Conservation (phyloP, 2,329 filamentous ascomycete genomes). For the Ophiostoma sp. region DNA sequence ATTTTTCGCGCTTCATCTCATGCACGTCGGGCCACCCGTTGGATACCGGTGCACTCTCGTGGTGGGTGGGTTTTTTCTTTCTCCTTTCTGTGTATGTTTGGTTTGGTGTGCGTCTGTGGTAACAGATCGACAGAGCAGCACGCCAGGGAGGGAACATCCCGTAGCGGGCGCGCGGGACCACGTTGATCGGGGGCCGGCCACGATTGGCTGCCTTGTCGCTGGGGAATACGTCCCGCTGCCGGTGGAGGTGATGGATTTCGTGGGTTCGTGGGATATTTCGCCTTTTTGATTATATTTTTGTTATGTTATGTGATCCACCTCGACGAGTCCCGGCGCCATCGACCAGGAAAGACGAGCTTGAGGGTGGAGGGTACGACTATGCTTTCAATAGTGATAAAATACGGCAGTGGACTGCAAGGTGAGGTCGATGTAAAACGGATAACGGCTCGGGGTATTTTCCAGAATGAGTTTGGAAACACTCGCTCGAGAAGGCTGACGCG, state of each 20-base stretch:
- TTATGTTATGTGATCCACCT: conserved; percentile 9
- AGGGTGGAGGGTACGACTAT: background rate
- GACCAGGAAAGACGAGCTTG: background rate
- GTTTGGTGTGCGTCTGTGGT: background rate
- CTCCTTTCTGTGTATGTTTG: background rate
- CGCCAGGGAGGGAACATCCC: background rate
- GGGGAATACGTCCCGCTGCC: background rate
- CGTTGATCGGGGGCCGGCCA: conserved; percentile 13
- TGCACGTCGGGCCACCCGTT: conserved; percentile 8
- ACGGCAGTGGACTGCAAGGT: background rate
- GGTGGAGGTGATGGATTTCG: background rate
- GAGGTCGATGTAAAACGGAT: background rate
- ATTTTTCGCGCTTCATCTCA: background rate
- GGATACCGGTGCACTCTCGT: background rate
- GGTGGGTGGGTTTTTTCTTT: background rate
- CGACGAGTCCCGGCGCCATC: conserved; percentile 16
- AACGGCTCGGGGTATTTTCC: background rate
- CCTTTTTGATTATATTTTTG: background rate
- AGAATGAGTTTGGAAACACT: background rate
- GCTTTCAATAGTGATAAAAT: background rate
- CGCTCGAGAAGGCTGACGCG: background rate
- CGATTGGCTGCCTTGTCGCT: conserved; percentile 24
- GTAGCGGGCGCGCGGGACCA: background rate
- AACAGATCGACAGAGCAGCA: conserved; percentile 16
- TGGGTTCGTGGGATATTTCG: background rate